Evolutionary conservation across 495 filamentous ascomycete genomes (phyloP).

Genomic region (Penicillium antarcticum): DNA sequence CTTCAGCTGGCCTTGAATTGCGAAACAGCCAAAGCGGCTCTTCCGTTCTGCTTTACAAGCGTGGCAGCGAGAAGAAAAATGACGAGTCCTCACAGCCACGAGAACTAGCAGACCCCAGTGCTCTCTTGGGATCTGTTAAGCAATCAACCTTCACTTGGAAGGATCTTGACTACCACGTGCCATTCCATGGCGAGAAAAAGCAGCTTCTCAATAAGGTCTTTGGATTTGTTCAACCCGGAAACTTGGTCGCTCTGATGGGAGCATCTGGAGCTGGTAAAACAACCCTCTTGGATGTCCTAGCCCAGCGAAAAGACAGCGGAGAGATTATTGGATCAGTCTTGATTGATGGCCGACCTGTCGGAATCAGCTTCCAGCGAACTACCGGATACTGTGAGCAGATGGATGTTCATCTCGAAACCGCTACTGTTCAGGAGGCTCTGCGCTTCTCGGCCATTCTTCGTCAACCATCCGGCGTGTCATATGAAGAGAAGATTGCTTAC

Average conservation of each 20-base stretch:
- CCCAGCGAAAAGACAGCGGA: slow-evolving; percentile 48
- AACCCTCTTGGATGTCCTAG: slow-evolving; percentile 53
- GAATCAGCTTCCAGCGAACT: slow-evolving; percentile 53
- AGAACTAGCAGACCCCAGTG: slow-evolving; percentile 12
- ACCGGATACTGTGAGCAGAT: slow-evolving; percentile 81
- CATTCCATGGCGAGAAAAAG: slow-evolving; percentile 46
- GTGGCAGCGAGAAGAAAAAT: slow-evolving; percentile 44
- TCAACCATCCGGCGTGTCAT: slow-evolving; percentile 32
- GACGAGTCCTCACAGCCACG: slow-evolving; percentile 11
- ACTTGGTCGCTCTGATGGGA: slow-evolving; percentile 79
- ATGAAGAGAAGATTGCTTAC: slow-evolving; percentile 46
- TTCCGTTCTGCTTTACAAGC: slow-evolving; percentile 58
- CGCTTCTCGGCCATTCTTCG: slow-evolving; percentile 49
- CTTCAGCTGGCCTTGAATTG: slow-evolving; percentile 60
- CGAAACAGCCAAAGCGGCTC: slow-evolving; percentile 62
- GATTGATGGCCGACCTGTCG: slow-evolving; percentile 45
- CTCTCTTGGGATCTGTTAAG: slow-evolving; percentile 21
- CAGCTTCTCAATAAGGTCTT: slow-evolving; percentile 70
- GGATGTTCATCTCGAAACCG: slow-evolving; percentile 66
- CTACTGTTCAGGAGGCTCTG: slow-evolving; percentile 46
- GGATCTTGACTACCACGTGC: slow-evolving; percentile 66
- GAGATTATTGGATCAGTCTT: slow-evolving; percentile 45
- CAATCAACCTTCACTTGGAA: slow-evolving; percentile 50
- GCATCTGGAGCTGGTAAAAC: slow-evolving; percentile 85
- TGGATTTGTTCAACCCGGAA: slow-evolving; percentile 76